phyloP scores from a whole-genome alignment of 164 flowering plant genomes.

The Berberis thunbergii region DNA sequence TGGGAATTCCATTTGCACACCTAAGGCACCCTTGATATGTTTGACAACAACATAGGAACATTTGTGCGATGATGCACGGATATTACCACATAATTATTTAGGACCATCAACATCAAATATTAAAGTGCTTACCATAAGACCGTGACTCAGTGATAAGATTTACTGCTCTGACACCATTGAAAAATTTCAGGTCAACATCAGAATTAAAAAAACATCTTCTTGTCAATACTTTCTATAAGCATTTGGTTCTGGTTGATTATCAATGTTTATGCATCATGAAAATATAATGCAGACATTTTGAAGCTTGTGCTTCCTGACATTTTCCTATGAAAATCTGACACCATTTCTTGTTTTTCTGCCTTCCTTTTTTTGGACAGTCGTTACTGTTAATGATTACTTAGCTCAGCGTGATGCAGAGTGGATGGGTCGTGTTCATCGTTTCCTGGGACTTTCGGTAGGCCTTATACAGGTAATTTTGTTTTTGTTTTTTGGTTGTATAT shows the following conservation, averaged over 20 bases:
- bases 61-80: too few species aligned
- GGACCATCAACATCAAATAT: too few species aligned
- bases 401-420: constrained; percentile 99
- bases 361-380: constrained; percentile 38
- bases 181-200: too few species aligned
- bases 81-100: too few species aligned
- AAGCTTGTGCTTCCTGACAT: background rate
- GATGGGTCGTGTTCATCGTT: constrained; percentile 99
- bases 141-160: too few species aligned
- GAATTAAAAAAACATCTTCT: too few species aligned
- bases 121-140: too few species aligned
- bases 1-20: too few species aligned
- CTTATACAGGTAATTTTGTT: constrained; percentile 66
- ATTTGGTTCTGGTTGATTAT: background rate
- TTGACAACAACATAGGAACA: too few species aligned
- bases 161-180: too few species aligned
- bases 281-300: background rate
- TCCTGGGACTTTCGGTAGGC: constrained; percentile 95
- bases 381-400: constrained; percentile 96
- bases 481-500: constrained; percentile 1
- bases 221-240: too few species aligned
- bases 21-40: too few species aligned
- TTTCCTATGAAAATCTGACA: background rate
- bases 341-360: background rate
- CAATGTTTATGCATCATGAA: background rate